Base-by-base conservation (phyloP, 495 filamentous ascomycete genomes). In the Xylaria bambusicola region DNA sequence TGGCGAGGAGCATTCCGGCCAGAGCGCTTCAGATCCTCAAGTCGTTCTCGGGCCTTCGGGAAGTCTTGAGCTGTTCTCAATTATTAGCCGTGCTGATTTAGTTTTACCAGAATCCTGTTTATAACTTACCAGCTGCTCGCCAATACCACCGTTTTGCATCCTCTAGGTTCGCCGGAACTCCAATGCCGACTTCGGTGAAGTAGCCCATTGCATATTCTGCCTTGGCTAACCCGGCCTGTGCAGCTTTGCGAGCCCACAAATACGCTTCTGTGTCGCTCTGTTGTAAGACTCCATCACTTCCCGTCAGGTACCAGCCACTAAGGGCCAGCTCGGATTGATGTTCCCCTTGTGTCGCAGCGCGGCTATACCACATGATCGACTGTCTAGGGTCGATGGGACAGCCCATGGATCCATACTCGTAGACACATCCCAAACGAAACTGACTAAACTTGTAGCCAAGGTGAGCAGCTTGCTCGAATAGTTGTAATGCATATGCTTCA, bases 71-170 rank as follows among this genome's bases (percentile, higher is more conserved):
- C 94, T 97, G 65, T 75, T 65, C n/a, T 27, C 21, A 9, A 40
- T 13, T 31, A 7, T 56, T 42, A 49, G 36, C 23, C 3, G 2
- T 21, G 12, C 18, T 0, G 29, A 5, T 33, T 33, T 5, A 18
- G 7, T n/a, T 23, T 12, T 40, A 5, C 31, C 58, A 50, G 21
- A 45, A 18, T 35, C 1, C 1, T 47, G 2, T 51, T 15, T 59
- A n/a, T n/a, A 40, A 88, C 93, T 86, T 75, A 97, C 94, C 89
- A 75, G 94, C 94, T 77, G 94, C 92, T 74, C 93, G 84, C 84
- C 92, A 97, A 77, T 98, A 98, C 94, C 94, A 98, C 66, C 91
- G 83, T 78, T 97, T 96, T 18, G 93, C 94, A 75, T 97, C 94
- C 66, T 98, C 94, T 62, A 97, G 59, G 70, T 92, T 92, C 3